These are phyloP conservation scores for Lepidopterella palustris DNA, from an alignment of 495 filamentous ascomycete species.

Conservation along the genomic window DNA sequence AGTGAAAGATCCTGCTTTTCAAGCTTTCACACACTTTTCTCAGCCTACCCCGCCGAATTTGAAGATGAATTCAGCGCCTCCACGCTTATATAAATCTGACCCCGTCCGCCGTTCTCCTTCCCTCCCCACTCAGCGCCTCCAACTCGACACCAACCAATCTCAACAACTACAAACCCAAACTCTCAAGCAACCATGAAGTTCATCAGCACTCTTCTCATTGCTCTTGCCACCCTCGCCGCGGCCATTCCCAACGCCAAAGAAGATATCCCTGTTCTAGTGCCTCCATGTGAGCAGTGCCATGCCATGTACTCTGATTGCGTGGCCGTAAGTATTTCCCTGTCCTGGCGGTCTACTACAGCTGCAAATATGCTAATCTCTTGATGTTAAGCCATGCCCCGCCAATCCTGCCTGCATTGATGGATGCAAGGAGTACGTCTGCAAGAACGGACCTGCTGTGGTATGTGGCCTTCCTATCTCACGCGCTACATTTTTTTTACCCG, in stretches of 20 bases:
- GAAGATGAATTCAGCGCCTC: too few species aligned
- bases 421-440: not conserved
- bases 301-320: not conserved
- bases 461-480: not conserved
- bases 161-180: not conserved
- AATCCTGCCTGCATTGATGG: not conserved
- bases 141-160: not conserved
- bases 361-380: not conserved
- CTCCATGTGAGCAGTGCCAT: not conserved
- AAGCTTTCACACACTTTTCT: too few species aligned
- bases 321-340: not conserved
- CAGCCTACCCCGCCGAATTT: too few species aligned
- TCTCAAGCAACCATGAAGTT: not conserved
- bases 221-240: not conserved
- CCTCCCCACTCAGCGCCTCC: not conserved
- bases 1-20: too few species aligned
- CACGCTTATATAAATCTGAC: too few species aligned
- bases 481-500: too few species aligned
- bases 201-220: not conserved
- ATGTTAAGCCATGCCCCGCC: not conserved
- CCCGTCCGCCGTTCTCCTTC: not conserved
- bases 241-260: not conserved
- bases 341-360: not conserved
- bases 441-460: not conserved
- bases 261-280: not conserved